Base-by-base conservation (phyloP, 1,284 basidiomycete species). In the Phlebopus sp. region DNA sequence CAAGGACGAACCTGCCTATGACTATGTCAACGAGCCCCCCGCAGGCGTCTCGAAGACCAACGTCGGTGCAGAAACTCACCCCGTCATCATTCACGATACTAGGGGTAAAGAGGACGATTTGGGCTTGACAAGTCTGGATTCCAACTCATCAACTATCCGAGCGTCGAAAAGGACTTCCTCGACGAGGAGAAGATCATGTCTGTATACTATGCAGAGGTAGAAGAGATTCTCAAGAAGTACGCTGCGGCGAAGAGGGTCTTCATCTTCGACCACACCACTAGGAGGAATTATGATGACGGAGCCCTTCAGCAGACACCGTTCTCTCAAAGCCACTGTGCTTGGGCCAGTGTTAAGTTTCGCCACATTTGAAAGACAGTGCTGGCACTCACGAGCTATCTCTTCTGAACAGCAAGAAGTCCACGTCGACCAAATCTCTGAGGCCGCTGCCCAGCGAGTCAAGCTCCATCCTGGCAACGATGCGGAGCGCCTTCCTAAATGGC, bases 191-290 rank as follows among this genome's bases (percentile, higher is more conserved):
- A 50, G 43, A 73, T 77, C 55, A 57, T 59, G 53, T 39, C 42
- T 6, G 51, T 47, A 29, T 75, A 75, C 47, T 76, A 77, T 51
- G 52, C 62, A 32, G 76, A 77, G 57, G 66, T 73, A 0, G 69
- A 71, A 53, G 64, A 68, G 50, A 52, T 78, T 14, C 47, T 78
- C 51, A 76, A 69, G 62, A 62, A 65, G 53, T 48, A 69, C 31
- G 56, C 68, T 0, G 74, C 71, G 5, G 73, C 69, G n/a, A 70
- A 69, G 56, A 65, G 62, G 36, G 63, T 75, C 17, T 59, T 71
- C 51, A 67, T 76, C 48, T 75, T 77, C 30, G 72, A 77, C 52
- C 73, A 77, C 50, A 75, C 72, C 19, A 68, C 76, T 54, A 62
- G 74, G 59, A 68, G 60, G 25, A 71, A 29, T 9, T 11, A 8